These are phyloP conservation scores for Kwoniella heveanensis DNA, from an alignment of 768 basidiomycete genomes.

Conservation along the genomic window DNA sequence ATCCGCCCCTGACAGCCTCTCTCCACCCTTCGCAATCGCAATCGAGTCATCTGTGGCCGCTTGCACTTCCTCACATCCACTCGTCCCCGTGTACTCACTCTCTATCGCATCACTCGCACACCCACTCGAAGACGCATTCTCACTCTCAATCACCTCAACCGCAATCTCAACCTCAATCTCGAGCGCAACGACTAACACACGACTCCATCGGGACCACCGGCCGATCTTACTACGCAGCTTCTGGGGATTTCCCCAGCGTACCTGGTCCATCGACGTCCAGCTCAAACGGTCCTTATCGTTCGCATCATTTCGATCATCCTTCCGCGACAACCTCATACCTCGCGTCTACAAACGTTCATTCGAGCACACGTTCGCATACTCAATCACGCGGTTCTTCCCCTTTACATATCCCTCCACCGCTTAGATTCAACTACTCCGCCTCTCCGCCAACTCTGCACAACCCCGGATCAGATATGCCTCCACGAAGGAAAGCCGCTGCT, in stretches of 20 bases:
- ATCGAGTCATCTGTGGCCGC: constrained; percentile 20
- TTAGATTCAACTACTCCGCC: constrained; percentile 46
- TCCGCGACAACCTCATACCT: too few species aligned
- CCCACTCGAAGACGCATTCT: constrained; percentile 2
- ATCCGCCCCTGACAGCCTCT: constrained; percentile 27
- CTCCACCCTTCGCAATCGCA: background rate
- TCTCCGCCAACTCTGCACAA: constrained; percentile 34
- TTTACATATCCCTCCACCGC: constrained; percentile 41
- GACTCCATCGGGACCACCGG: constrained; percentile 7
- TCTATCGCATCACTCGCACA: background rate
- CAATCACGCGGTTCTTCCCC: constrained; percentile 20
- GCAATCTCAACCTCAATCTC: background rate
- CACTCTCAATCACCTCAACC: constrained; percentile 16
- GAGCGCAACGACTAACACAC: too few species aligned
- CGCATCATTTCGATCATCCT: too few species aligned
- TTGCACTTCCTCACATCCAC: constrained; percentile 4
- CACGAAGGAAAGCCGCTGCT: constrained; percentile 29
- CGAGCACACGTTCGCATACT: background rate
- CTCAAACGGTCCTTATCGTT: background rate
- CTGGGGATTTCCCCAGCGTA: constrained; percentile 2
- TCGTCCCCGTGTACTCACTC: background rate
- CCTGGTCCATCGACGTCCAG: constrained; percentile 11
- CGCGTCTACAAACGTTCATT: background rate
- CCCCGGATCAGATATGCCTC: constrained; percentile 35
- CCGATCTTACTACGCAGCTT: background rate